Base-by-base conservation (phyloP, 768 basidiomycete genomes). In the Galerina marginata region DNA sequence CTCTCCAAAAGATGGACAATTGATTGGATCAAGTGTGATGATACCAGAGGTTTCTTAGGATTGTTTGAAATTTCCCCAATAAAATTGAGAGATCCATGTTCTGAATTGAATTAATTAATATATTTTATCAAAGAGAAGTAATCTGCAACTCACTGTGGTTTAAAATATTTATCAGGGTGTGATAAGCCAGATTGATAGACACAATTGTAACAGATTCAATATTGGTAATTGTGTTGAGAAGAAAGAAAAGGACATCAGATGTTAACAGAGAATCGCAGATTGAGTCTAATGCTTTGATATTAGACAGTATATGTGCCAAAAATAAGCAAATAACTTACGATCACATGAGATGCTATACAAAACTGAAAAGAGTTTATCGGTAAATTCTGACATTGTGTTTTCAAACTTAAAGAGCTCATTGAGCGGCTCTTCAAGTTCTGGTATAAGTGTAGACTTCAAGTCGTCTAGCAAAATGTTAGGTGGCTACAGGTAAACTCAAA, bases 221-320 rank as follows among this genome's bases (percentile, higher is more conserved):
- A 54, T 59, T 54, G 14, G 53, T 54, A 11, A 59, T 53, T 29
- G 46, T 54, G 33, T 59, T 42, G 23, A 59, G 52, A 12, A 54
- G 58, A 40, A 47, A 54, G 5, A 48, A 43, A 15, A 59, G 33
- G 2, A 48, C 25, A 33, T 59, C 52, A 9, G 58, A 25, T 14
- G 36, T 53, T 1, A 59, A 29, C 4, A 59, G 37, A 33, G 20
- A 38, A 14, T 54, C 23, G 39, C 53, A 48, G 7, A 40, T 54
- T 2, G 16, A 16, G 6, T 59, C 58, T 59, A 20, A 16, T 15
- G 2, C 20, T 25, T 14, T 50, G 6, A 58, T 20, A 11, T 29
- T 36, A 6, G 10, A 29, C 14, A 23, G 2, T 10, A 39, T 23
- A 9, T 12, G 12, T 6, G 10, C 33, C 14, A 9, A 47, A 40